Conservation (phyloP, 768 basidiomycete species). For the Leccinum uliginosum region DNA sequence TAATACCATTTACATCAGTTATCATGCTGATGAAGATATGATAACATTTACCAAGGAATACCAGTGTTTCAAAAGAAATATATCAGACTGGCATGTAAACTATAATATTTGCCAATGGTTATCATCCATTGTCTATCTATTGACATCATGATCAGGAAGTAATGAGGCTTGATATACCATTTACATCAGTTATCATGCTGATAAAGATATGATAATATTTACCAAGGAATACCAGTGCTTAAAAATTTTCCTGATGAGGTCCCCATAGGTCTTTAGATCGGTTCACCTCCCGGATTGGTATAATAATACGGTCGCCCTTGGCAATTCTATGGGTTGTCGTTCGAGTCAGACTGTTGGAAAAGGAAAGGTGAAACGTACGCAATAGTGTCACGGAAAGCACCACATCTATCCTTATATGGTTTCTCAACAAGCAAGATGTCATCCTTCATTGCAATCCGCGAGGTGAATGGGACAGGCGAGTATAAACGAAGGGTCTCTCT, state of each 20-base stretch:
- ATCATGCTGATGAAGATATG: no score
- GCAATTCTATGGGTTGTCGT: slow-evolving; percentile 25
- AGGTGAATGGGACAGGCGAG: slow-evolving; percentile 42
- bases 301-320: slow-evolving; percentile 44
- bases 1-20: no score
- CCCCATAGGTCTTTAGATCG: slow-evolving; percentile 56
- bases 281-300: slow-evolving; percentile 55
- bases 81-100: no score
- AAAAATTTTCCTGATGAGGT: slow-evolving; percentile 11
- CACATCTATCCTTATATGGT: slow-evolving; percentile 42
- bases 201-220: no score
- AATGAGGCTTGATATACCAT: no score
- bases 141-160: no score
- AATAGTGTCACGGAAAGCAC: slow-evolving; percentile 37
- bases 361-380: slow-evolving; percentile 21
- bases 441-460: slow-evolving; percentile 45
- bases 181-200: no score
- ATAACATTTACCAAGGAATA: no score
- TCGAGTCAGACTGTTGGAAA: not conserved
- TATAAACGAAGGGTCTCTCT: slow-evolving; percentile 57
- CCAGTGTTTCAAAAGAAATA: no score
- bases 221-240: no score
- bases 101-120: no score
- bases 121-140: no score
- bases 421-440: slow-evolving; percentile 47